Percentiles rank a stretch among this genome's conserved stretches.
Conservation (phyloP, 768 basidiomycete species). For the Myochromella boudieri region DNA sequence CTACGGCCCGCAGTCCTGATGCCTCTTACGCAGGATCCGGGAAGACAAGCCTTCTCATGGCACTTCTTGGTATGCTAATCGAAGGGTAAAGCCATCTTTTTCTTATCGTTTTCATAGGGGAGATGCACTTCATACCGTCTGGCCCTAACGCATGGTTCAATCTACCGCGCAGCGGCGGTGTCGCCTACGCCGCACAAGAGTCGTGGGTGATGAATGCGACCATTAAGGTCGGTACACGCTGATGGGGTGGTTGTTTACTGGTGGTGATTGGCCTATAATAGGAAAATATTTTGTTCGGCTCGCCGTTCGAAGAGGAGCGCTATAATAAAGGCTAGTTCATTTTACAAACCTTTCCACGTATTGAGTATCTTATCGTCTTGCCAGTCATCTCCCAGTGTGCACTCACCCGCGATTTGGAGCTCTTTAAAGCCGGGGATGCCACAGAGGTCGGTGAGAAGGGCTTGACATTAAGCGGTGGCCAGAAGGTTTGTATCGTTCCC, state of each 20-base stretch:
- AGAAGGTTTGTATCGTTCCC: slow-evolving; percentile 24
- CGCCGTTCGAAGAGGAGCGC: slow-evolving; percentile 68
- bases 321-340: slow-evolving; percentile 56
- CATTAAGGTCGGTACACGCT: slow-evolving; percentile 41
- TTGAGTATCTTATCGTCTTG: neutral
- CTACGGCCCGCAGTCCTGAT: no score
- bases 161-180: slow-evolving; percentile 64
- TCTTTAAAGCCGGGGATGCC: slow-evolving; percentile 64
- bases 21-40: slow-evolving; percentile 34
- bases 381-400: slow-evolving; percentile 68
- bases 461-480: slow-evolving; percentile 51
- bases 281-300: slow-evolving; percentile 83
- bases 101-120: slow-evolving; percentile 31
- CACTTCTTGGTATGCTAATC: slow-evolving; percentile 41
- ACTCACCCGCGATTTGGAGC: slow-evolving; percentile 65
- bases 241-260: neutral
- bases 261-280: slow-evolving; percentile 14
- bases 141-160: slow-evolving; percentile 61
- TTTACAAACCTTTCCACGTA: no score
- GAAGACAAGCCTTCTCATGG: slow-evolving; percentile 68
- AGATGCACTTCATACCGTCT: slow-evolving; percentile 62
- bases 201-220: slow-evolving; percentile 84
- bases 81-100: no score
- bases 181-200: slow-evolving; percentile 82
- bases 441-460: slow-evolving; percentile 76